These are phyloP conservation scores for Backusella westeae DNA, from an alignment of 192 early-diverging fungal genomes.

Conservation along the genomic window DNA sequence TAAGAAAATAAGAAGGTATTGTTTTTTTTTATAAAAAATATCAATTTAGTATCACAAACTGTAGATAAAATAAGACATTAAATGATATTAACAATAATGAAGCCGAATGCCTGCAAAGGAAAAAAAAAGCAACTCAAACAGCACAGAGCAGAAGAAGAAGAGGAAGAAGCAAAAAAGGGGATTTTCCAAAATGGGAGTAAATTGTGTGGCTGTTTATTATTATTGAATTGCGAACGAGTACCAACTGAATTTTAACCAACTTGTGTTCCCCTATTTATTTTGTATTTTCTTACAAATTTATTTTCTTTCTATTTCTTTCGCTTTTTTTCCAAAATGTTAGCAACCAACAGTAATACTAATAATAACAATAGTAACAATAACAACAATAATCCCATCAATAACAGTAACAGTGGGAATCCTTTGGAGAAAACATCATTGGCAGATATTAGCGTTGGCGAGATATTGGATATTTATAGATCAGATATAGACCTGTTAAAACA, in stretches of 20 bases:
- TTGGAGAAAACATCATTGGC: constrained; percentile 2
- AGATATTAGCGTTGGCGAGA: constrained; percentile 15
- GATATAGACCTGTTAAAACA: constrained; percentile 28
- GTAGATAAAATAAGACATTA: too few species aligned
- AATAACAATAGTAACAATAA: not conserved
- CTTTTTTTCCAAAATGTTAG: not conserved
- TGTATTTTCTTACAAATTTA: not conserved
- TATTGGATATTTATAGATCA: constrained; percentile 22
- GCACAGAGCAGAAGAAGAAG: not conserved
- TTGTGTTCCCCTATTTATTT: constrained; percentile 1
- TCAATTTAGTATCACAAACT: too few species aligned
- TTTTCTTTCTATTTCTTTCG: not conserved
- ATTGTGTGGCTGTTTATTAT: not conserved
- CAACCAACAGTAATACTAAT: not conserved
- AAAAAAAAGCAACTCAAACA: too few species aligned
- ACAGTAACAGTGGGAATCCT: not conserved
- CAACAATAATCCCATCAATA: not conserved
- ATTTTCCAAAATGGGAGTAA: not conserved
- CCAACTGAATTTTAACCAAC: not conserved
- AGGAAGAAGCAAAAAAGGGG: not conserved
- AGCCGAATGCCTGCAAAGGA: not conserved
- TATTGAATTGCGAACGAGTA: not conserved
- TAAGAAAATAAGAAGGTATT: too few species aligned
- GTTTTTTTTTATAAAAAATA: too few species aligned
- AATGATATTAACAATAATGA: not conserved